These are phyloP conservation scores for Kluyveromyces lactis DNA, from an alignment of 805 yeast genomes.

Conservation along the genomic window DNA sequence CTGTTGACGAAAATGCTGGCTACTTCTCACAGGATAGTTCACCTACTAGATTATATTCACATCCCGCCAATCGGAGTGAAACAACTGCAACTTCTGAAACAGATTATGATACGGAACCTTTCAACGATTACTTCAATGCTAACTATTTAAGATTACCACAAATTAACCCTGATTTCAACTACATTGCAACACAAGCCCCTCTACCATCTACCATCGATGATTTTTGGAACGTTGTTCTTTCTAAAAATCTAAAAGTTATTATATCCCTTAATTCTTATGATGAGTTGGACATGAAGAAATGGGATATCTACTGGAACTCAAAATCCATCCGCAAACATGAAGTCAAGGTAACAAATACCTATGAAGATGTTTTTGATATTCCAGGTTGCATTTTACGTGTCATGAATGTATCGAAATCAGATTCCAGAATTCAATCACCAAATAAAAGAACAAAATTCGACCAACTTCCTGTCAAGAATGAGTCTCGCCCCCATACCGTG, in stretches of 20 bases:
- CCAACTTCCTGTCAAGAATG: slow-evolving; percentile 14
- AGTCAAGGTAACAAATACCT: slow-evolving; percentile 30
- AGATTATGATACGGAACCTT: slow-evolving; percentile 6
- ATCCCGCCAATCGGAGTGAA: slow-evolving; percentile 5
- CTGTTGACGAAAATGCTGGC: slow-evolving; percentile 26
- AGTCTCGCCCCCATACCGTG: slow-evolving; percentile 33
- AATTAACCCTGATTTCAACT: slow-evolving; percentile 34
- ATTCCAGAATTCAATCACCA: background rate
- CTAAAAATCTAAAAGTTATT: slow-evolving; percentile 58
- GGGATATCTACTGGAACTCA: slow-evolving; percentile 74
- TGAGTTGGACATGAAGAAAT: slow-evolving; percentile 71
- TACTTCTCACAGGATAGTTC: slow-evolving; percentile 4
- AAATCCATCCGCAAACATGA: slow-evolving; percentile 29
- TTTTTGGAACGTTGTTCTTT: slow-evolving; percentile 78
- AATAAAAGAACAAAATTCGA: slow-evolving; percentile 1
- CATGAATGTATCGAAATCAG: slow-evolving; percentile 17
- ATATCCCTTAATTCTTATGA: slow-evolving; percentile 67
- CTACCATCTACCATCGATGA: slow-evolving; percentile 67
- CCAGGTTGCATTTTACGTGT: slow-evolving; percentile 29
- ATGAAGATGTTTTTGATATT: slow-evolving; percentile 23
- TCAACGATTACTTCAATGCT: slow-evolving; percentile 74
- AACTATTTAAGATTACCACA: slow-evolving; percentile 48
- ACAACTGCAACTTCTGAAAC: background rate
- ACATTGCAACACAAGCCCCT: slow-evolving; percentile 92
- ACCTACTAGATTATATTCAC: slow-evolving; percentile 2